Conservation (phyloP, 2,329 filamentous ascomycete genomes). For the Nemania sp. region DNA sequence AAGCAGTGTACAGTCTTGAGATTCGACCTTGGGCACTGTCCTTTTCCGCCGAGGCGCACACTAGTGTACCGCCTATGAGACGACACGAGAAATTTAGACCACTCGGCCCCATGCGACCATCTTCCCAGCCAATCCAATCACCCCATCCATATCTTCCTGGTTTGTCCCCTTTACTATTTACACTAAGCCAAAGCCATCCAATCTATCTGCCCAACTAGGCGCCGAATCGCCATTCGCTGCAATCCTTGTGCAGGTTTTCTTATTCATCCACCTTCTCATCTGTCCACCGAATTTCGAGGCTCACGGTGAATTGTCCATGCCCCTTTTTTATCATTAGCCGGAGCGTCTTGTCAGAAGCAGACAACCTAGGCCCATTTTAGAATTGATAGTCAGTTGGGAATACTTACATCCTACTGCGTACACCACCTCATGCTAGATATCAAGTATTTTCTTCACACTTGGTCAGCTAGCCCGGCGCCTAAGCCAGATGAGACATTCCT, state of each 20-base stretch:
- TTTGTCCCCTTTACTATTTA: not conserved
- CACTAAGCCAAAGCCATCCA: slow-evolving; percentile 12
- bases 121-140: not conserved
- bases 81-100: slow-evolving; percentile 17
- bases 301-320: not conserved
- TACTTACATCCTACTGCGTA: not conserved
- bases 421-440: no score
- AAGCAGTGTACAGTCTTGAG: not conserved
- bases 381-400: not conserved
- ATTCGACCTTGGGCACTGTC: not conserved
- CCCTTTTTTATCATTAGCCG: slow-evolving; percentile 9
- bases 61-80: not conserved
- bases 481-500: not conserved
- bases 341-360: slow-evolving; percentile 5
- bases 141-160: slow-evolving; percentile 5
- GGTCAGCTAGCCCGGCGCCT: not conserved
- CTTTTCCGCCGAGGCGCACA: not conserved
- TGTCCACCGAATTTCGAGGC: slow-evolving; percentile 4
- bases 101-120: not conserved
- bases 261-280: slow-evolving; percentile 9
- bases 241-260: not conserved
- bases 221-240: slow-evolving; percentile 8
- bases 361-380: not conserved
- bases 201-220: not conserved
- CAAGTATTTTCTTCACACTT: not conserved